These are phyloP conservation scores for Smittium mucronatum DNA, from an alignment of 371 early-diverging fungal genomes.

Conservation along the genomic window DNA sequence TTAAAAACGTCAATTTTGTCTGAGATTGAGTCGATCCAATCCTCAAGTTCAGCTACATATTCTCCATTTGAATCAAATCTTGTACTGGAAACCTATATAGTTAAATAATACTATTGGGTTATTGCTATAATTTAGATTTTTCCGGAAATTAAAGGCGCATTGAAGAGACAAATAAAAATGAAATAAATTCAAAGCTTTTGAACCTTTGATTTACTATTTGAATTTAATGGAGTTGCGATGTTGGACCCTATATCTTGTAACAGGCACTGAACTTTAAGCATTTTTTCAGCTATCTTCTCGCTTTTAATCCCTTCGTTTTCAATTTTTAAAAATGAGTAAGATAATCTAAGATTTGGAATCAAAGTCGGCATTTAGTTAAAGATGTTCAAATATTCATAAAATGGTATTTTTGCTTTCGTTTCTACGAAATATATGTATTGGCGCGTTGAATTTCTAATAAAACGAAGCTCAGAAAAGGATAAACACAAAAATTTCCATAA, in stretches of 20 bases:
- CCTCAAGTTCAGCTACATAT: constrained; percentile 50
- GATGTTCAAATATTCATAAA: not conserved
- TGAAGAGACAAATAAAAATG: constrained; percentile 41
- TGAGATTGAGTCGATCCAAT: constrained; percentile 74
- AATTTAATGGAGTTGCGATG: constrained; percentile 73
- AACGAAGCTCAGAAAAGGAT: too few relatives aligned
- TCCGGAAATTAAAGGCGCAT: too few relatives aligned
- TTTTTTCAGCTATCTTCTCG: constrained; percentile 35
- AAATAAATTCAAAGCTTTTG: not conserved
- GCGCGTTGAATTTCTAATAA: too few relatives aligned
- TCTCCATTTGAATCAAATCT: constrained; percentile 55
- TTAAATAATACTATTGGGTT: too few relatives aligned
- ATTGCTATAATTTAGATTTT: too few relatives aligned
- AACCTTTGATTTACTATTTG: constrained; percentile 18
- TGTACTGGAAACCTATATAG: constrained; percentile 38
- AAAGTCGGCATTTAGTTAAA: not conserved
- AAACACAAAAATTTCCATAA: too few relatives aligned
- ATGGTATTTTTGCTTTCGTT: too few relatives aligned
- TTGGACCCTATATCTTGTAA: constrained; percentile 82
- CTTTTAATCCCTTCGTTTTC: constrained; percentile 2
- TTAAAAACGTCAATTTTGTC: constrained; percentile 56
- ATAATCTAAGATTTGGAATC: not conserved
- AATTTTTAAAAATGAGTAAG: not conserved
- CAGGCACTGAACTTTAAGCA: constrained; percentile 74
- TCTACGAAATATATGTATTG: too few relatives aligned